Evolutionary conservation across 192 early-diverging fungal species (phyloP).

Genomic region (Dissophora ornata): DNA sequence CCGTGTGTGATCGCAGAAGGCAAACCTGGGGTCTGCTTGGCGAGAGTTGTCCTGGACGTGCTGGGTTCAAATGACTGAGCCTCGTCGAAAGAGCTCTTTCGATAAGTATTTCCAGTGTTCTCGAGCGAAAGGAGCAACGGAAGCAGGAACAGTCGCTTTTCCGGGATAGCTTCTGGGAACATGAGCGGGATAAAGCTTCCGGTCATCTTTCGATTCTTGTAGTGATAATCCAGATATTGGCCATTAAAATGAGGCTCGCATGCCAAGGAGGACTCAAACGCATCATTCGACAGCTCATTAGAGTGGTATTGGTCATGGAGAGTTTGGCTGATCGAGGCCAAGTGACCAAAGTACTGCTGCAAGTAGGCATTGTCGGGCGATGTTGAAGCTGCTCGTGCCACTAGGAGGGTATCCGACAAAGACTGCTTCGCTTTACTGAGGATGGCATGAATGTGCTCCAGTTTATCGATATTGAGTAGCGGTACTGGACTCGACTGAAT

Average conservation of each 20-base stretch:
- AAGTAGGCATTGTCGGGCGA: constrained; percentile 16
- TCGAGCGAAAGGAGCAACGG: constrained; percentile 33
- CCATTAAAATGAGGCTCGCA: constrained; percentile 56
- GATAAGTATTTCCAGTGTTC: constrained; percentile 25
- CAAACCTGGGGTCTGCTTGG: too few species aligned
- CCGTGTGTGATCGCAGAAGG: background rate
- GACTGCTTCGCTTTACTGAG: constrained; percentile 15
- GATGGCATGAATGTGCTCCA: constrained; percentile 19
- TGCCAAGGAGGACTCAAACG: constrained; percentile 53
- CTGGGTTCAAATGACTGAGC: background rate
- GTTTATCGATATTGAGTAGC: constrained; percentile 28
- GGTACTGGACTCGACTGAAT: constrained; percentile 17
- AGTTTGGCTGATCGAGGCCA: constrained; percentile 47
- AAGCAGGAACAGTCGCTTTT: constrained; percentile 40
- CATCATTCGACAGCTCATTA: constrained; percentile 43
- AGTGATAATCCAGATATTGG: constrained; percentile 56
- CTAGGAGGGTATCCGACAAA: background rate
- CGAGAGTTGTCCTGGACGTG: too few species aligned
- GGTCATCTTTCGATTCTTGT: constrained; percentile 50
- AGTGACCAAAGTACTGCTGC: constrained; percentile 54
- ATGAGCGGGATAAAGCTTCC: constrained; percentile 50
- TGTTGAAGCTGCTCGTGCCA: background rate
- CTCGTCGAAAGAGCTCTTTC: constrained; percentile 46
- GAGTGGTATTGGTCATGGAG: constrained; percentile 39
- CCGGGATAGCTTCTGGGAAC: constrained; percentile 41